Evolutionary conservation across 2,329 filamentous ascomycete species (phyloP).

Genomic region (Colletotrichum neosansevieriae): DNA sequence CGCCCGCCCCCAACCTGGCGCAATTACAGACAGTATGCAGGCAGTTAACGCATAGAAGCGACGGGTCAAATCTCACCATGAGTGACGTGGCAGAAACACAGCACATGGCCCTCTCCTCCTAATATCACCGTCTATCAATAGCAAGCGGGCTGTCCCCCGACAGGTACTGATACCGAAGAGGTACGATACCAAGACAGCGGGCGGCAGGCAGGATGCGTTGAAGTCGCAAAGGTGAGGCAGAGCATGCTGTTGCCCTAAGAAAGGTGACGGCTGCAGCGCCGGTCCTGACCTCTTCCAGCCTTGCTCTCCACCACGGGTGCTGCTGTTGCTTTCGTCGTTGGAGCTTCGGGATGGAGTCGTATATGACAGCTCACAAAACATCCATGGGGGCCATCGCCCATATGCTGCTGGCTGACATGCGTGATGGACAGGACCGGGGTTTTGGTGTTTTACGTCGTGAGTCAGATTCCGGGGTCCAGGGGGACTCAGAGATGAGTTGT

Average conservation of each 20-base stretch:
- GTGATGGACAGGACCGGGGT: constrained; percentile 5
- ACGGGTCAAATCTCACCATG: constrained; percentile 37
- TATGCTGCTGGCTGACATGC: constrained; percentile 35
- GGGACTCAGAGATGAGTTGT: constrained; percentile 12
- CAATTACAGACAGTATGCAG: neutral
- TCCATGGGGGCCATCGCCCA: constrained; percentile 7
- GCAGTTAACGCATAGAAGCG: constrained; percentile 14
- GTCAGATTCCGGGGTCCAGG: constrained; percentile 4
- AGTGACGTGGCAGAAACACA: constrained; percentile 36
- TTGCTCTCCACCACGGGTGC: neutral
- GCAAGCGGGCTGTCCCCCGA: neutral
- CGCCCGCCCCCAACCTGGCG: neutral
- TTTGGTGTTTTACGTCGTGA: neutral
- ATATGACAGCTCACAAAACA: constrained; percentile 36
- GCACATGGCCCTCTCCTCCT: constrained; percentile 22
- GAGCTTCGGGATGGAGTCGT: constrained; percentile 8
- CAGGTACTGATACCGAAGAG: constrained; percentile 26
- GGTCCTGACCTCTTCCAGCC: constrained; percentile 16
- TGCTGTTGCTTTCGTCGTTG: neutral
- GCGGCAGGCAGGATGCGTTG: constrained; percentile 1
- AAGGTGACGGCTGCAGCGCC: constrained; percentile 22
- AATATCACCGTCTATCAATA: constrained; percentile 20
- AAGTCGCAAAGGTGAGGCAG: neutral
- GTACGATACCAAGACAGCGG: constrained; percentile 18
- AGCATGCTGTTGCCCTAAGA: neutral